Evolutionary conservation across 257 asterid genomes (phyloP).

Genomic region (Nicotiana otophora): DNA sequence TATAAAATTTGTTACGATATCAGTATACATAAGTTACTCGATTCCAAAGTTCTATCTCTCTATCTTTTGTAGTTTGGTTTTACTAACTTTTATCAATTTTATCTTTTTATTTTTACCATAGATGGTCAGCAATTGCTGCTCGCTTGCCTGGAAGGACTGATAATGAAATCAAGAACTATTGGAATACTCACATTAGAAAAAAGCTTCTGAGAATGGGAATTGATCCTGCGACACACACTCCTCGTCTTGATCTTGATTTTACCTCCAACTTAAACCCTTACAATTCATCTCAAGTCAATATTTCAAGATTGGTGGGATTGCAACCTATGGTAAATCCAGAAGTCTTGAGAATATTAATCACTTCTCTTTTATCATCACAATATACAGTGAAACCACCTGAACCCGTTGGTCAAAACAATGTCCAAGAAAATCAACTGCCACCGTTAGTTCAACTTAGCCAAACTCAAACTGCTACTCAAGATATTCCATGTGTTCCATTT

Average conservation of each 20-base stretch:
- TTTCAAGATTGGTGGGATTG: constrained; percentile 43
- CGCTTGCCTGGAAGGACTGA: constrained; percentile 41
- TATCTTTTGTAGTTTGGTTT: no score
- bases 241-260: constrained; percentile 71
- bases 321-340: constrained; percentile 50
- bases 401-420: constrained; percentile 12
- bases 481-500: background rate
- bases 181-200: constrained; percentile 74
- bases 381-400: background rate
- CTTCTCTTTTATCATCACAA: constrained; percentile 30
- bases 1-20: background rate
- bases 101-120: no score
- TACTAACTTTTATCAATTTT: no score
- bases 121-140: no score
- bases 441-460: background rate
- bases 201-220: constrained; percentile 72
- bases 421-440: constrained; percentile 3
- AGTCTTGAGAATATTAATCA: constrained; percentile 19
- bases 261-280: constrained; percentile 41
- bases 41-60: no score
- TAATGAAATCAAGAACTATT: constrained; percentile 70
- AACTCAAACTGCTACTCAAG: constrained; percentile 15
- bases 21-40: no score
- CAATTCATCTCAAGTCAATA: constrained; percentile 25
- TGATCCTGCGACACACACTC: constrained; percentile 74